phyloP scores from a whole-genome alignment of 768 basidiomycete genomes.

The Hericium rajendrae region DNA sequence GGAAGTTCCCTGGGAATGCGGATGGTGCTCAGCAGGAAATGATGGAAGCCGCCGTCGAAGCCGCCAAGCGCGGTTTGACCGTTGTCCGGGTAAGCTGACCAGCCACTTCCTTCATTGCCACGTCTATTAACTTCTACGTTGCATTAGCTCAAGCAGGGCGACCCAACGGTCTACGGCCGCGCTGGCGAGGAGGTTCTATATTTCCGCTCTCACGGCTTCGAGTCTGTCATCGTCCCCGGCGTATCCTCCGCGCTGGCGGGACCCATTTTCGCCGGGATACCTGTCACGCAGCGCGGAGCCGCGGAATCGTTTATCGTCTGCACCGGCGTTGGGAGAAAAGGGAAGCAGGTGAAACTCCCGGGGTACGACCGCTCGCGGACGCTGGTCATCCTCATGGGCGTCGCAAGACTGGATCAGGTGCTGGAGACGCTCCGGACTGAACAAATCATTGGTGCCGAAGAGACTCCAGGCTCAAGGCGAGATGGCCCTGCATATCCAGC shows the following conservation, averaged over 20 bases:
- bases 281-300: slow-evolving; percentile 92
- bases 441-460: not conserved
- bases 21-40: slow-evolving; percentile 92
- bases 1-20: slow-evolving; percentile 96
- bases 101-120: not conserved
- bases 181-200: slow-evolving; percentile 91
- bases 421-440: slow-evolving; percentile 43
- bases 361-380: slow-evolving; percentile 79
- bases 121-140: not conserved
- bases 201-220: slow-evolving; percentile 80
- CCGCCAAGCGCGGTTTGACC: slow-evolving; percentile 66
- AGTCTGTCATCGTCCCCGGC: slow-evolving; percentile 81
- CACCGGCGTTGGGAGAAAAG: slow-evolving; percentile 86
- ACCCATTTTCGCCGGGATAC: slow-evolving; percentile 83
- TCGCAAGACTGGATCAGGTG: slow-evolving; percentile 72
- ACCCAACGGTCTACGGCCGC: slow-evolving; percentile 90
- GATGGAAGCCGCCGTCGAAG: slow-evolving; percentile 86
- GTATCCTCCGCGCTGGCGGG: slow-evolving; percentile 85
- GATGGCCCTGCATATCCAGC: slow-evolving; percentile 58
- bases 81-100: slow-evolving; percentile 67
- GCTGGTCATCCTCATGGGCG: slow-evolving; percentile 88
- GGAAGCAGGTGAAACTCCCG: slow-evolving; percentile 76
- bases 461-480: slow-evolving; percentile 18
- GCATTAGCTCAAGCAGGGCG: slow-evolving; percentile 86
- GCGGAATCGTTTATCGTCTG: slow-evolving; percentile 85